These are phyloP conservation scores for Talaromyces albobiverticillius DNA, from an alignment of 2,329 filamentous ascomycete genomes.

Conservation along the genomic window DNA sequence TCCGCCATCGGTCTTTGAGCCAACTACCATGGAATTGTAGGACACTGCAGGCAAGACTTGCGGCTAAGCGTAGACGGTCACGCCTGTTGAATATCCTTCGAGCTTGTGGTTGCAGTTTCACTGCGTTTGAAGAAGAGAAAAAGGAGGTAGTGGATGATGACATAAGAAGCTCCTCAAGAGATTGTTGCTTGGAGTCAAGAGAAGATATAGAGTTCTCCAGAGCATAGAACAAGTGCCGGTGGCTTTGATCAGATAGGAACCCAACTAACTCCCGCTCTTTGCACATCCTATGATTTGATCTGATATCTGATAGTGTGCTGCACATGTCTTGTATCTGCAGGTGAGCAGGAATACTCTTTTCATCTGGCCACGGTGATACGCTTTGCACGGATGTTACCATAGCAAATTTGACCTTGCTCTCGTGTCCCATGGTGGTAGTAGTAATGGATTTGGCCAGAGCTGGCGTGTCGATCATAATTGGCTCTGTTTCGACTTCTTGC, in stretches of 20 bases:
- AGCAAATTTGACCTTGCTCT: constrained; percentile 8
- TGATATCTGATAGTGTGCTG: neutral
- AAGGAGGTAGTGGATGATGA: neutral
- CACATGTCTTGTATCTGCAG: neutral
- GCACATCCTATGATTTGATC: neutral
- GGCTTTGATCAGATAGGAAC: neutral
- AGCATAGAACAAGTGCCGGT: neutral
- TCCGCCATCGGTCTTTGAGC: constrained; percentile 18
- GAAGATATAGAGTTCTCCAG: neutral
- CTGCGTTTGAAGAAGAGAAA: neutral
- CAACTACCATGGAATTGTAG: constrained; percentile 22
- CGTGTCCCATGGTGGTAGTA: neutral
- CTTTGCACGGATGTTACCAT: neutral
- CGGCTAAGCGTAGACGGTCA: constrained; percentile 16
- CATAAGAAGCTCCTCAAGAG: neutral
- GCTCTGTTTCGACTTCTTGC: constrained; percentile 6
- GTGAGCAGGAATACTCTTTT: neutral
- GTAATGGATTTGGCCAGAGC: neutral
- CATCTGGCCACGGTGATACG: neutral
- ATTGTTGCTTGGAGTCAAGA: neutral
- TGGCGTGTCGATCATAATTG: neutral
- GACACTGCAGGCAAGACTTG: constrained; percentile 19
- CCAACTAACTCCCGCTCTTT: neutral
- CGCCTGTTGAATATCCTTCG: constrained; percentile 2
- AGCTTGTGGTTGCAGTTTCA: neutral